Conservation (phyloP, 2,329 filamentous ascomycete species). For the Xenoacremonium recifei region DNA sequence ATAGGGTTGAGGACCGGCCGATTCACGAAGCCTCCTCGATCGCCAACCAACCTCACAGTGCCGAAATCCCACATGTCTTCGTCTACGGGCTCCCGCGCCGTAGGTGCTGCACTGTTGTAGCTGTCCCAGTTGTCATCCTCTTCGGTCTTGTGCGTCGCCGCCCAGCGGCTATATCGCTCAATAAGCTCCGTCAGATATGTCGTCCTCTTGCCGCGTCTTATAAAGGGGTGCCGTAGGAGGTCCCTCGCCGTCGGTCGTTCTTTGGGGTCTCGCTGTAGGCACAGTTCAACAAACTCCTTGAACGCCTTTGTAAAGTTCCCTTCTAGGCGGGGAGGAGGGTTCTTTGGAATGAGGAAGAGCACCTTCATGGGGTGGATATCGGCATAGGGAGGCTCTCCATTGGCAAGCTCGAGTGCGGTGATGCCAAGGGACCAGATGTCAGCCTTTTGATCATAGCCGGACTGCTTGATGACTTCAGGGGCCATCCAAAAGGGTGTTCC, state of each 20-base stretch:
- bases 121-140: slow-evolving; percentile 62
- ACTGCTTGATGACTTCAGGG: slow-evolving; percentile 97
- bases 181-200: slow-evolving; percentile 97
- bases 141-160: slow-evolving; percentile 72
- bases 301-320: slow-evolving; percentile 80
- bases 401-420: slow-evolving; percentile 86
- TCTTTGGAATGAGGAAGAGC: slow-evolving; percentile 93
- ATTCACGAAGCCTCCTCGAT: slow-evolving; percentile 55
- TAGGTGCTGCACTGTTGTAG: slow-evolving; percentile 49
- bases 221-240: slow-evolving; percentile 84
- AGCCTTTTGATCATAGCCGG: slow-evolving; percentile 95
- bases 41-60: slow-evolving; percentile 79
- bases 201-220: slow-evolving; percentile 88
- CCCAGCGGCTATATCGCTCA: slow-evolving; percentile 85
- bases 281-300: slow-evolving; percentile 82
- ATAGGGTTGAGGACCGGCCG: slow-evolving; percentile 65
- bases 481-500: slow-evolving; percentile 99
- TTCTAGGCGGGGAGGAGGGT: slow-evolving; percentile 77
- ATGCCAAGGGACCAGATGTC: slow-evolving; percentile 98
- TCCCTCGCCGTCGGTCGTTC: slow-evolving; percentile 86
- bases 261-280: slow-evolving; percentile 83
- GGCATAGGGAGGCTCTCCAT: slow-evolving; percentile 89
- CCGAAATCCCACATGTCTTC: slow-evolving; percentile 99
- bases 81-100: slow-evolving; percentile 57
- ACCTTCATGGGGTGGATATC: slow-evolving; percentile 99